phyloP scores from a whole-genome alignment of 2,329 filamentous ascomycete genomes.

The Sphaerostilbella broomeana region DNA sequence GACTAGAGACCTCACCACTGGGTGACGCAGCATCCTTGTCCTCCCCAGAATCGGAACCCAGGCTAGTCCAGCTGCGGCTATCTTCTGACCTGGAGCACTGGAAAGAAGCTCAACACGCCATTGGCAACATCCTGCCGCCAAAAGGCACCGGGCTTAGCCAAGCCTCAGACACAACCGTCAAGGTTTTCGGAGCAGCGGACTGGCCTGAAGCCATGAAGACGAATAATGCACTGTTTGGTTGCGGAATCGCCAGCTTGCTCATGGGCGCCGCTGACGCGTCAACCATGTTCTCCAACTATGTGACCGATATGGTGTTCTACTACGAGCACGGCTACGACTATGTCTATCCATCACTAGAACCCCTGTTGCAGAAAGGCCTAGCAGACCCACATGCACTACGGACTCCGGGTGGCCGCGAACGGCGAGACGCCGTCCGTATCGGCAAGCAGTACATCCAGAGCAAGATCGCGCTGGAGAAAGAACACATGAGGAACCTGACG shows the following conservation, averaged over 20 bases:
- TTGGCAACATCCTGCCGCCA: slow-evolving; percentile 16
- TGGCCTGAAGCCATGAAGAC: slow-evolving; percentile 17
- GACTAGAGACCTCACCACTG: not conserved
- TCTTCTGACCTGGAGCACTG: slow-evolving; percentile 16
- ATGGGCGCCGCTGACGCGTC: slow-evolving; percentile 16
- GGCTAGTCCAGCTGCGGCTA: slow-evolving; percentile 14
- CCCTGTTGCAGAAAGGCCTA: slow-evolving; percentile 14
- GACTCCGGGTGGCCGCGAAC: slow-evolving; percentile 14
- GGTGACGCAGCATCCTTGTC: slow-evolving; percentile 2
- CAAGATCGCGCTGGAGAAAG: slow-evolving; percentile 16
- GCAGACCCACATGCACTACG: slow-evolving; percentile 14
- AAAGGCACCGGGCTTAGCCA: slow-evolving; percentile 14
- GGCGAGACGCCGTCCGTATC: slow-evolving; percentile 14
- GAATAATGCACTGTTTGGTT: slow-evolving; percentile 18
- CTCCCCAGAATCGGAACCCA: slow-evolving; percentile 4
- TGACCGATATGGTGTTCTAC: slow-evolving; percentile 20
- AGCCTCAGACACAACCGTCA: slow-evolving; percentile 11
- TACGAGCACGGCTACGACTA: slow-evolving; percentile 20
- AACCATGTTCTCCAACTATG: slow-evolving; percentile 20
- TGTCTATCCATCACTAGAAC: slow-evolving; percentile 16
- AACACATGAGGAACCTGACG: slow-evolving; percentile 8
- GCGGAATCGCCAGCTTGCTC: slow-evolving; percentile 16
- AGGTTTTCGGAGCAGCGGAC: slow-evolving; percentile 12
- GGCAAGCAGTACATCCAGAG: slow-evolving; percentile 16
- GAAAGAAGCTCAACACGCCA: slow-evolving; percentile 15